Evolutionary conservation across 805 yeast species (phyloP).

Genomic region (Sugiyamaella lignohabitans): DNA sequence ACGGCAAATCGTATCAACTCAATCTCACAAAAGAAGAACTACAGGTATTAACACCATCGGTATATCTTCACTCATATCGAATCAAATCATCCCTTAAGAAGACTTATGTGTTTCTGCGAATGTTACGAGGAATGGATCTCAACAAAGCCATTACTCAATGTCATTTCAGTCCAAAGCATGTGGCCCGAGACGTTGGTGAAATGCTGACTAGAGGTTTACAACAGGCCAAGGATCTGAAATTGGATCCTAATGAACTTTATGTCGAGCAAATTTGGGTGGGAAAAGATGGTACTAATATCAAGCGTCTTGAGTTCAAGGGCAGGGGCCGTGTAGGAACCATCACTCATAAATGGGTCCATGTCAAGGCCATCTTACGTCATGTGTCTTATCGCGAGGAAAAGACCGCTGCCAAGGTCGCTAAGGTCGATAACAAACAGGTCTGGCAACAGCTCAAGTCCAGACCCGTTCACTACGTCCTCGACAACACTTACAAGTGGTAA

Average conservation of each 20-base stretch:
- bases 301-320: constrained; percentile 75
- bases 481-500: constrained; percentile 33
- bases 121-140: constrained; percentile 64
- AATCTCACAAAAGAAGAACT: constrained; percentile 58
- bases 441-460: constrained; percentile 36
- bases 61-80: constrained; percentile 74
- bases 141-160: constrained; percentile 84
- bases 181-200: constrained; percentile 72
- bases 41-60: constrained; percentile 77
- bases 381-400: constrained; percentile 43
- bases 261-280: constrained; percentile 87
- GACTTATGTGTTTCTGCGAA: constrained; percentile 70
- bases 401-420: constrained; percentile 40
- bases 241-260: constrained; percentile 56
- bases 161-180: constrained; percentile 76
- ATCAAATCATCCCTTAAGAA: constrained; percentile 85
- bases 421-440: constrained; percentile 46
- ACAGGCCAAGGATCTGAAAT: constrained; percentile 56
- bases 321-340: constrained; percentile 84
- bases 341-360: constrained; percentile 70
- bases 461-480: constrained; percentile 25
- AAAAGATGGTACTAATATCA: constrained; percentile 69
- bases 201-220: constrained; percentile 65
- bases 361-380: constrained; percentile 68
- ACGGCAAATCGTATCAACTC: constrained; percentile 48